These are phyloP conservation scores for Sphaerulina musiva DNA, from an alignment of 2,329 filamentous ascomycete species.

Conservation along the genomic window DNA sequence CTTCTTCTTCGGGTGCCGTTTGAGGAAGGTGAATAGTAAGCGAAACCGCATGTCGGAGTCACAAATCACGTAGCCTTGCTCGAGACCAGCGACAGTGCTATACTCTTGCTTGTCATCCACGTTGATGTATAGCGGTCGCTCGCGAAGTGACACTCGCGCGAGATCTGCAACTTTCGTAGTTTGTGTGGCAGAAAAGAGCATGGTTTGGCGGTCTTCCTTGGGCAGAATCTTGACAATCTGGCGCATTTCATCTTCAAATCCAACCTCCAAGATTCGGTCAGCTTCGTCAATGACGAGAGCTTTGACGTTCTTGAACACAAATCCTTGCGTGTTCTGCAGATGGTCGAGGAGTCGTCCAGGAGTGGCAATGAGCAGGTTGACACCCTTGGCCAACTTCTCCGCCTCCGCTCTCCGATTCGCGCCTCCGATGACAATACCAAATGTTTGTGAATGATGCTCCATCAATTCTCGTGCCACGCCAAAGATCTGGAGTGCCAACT, in stretches of 20 bases:
- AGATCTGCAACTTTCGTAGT: constrained; percentile 98
- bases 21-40: constrained; percentile 88
- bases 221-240: constrained; percentile 93
- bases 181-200: constrained; percentile 98
- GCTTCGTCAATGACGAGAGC: constrained; percentile 93
- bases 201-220: constrained; percentile 80
- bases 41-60: constrained; percentile 91
- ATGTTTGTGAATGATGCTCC: constrained; percentile 88
- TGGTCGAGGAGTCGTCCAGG: constrained; percentile 90
- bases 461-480: constrained; percentile 90
- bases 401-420: constrained; percentile 86
- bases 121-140: constrained; percentile 92
- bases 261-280: constrained; percentile 90
- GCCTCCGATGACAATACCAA: constrained; percentile 92
- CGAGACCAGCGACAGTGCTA: constrained; percentile 85
- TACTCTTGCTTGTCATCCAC: constrained; percentile 85
- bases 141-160: constrained; percentile 82
- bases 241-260: constrained; percentile 97
- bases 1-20: constrained; percentile 90
- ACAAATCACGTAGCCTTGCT: constrained; percentile 93
- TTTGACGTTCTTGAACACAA: constrained; percentile 87
- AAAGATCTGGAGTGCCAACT: constrained; percentile 92
- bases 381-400: constrained; percentile 87
- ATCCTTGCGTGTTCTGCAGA: constrained; percentile 82
- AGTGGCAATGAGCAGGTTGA: constrained; percentile 90